phyloP scores from a whole-genome alignment of 208 protist genomes.

The Chromosphaera perkinsii region DNA sequence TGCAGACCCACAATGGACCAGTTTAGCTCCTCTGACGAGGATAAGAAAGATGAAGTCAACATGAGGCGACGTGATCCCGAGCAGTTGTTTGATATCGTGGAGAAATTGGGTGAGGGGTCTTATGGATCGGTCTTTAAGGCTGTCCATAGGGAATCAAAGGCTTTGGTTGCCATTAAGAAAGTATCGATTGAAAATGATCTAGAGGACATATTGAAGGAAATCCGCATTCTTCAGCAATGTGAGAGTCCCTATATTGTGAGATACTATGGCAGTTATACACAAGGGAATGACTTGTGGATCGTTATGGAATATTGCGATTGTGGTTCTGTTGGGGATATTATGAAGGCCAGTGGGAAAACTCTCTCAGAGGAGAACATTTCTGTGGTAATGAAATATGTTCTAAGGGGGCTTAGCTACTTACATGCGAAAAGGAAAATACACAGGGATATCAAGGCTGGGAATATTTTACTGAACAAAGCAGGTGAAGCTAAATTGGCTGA shows the following conservation, averaged over 20 bases:
- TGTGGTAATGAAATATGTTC: conserved; percentile 27
- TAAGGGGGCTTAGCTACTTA: conserved; percentile 37
- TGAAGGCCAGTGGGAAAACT: conserved; percentile 31
- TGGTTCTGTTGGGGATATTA: conserved; percentile 53
- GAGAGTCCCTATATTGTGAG: conserved; percentile 46
- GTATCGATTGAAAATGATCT: conserved; percentile 49
- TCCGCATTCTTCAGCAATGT: conserved; percentile 56
- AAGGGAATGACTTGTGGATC: conserved; percentile 53
- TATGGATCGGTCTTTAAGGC: conserved; percentile 35
- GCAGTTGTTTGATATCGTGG: conserved; percentile 3
- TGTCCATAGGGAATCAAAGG: conserved; percentile 11
- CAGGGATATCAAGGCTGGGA: conserved; percentile 41
- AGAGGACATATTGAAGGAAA: conserved; percentile 56
- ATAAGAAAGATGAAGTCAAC: too few relatives aligned
- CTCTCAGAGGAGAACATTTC: conserved; percentile 32
- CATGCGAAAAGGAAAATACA: conserved; percentile 29
- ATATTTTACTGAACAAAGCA: conserved; percentile 27
- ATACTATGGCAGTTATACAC: conserved; percentile 56
- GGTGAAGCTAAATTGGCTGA: conserved; percentile 53
- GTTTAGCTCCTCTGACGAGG: too few relatives aligned
- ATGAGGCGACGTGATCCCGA: too few relatives aligned
- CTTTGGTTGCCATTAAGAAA: conserved; percentile 46
- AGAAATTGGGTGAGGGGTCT: conserved; percentile 23
- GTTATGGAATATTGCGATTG: conserved; percentile 60
- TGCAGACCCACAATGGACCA: too few relatives aligned